Conservation (phyloP, 257 asterid genomes). For the Anisodus tanguticus region DNA sequence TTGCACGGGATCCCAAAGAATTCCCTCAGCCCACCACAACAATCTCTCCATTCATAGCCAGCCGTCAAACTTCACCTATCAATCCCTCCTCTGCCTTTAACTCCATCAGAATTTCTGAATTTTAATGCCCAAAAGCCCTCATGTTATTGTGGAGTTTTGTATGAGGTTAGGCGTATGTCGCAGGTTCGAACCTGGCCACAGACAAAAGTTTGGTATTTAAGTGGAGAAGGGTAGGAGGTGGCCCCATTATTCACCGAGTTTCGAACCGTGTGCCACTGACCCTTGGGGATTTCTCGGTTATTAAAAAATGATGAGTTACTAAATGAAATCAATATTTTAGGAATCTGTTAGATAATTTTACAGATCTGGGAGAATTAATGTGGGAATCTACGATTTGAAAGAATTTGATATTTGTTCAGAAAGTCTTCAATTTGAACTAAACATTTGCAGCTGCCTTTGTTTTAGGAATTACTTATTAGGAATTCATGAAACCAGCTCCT, state of each 20-base stretch:
- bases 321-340: neutral
- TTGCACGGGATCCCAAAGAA: too few species aligned
- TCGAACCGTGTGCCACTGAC: neutral
- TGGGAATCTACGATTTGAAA: too few species aligned
- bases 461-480: neutral
- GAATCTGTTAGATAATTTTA: neutral
- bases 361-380: too few species aligned
- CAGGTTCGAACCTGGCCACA: neutral
- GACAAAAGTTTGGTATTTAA: neutral
- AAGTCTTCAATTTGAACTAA: neutral
- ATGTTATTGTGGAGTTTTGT: too few species aligned
- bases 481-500: conserved; percentile 17
- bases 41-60: too few species aligned
- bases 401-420: neutral
- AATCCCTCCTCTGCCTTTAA: too few species aligned
- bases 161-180: too few species aligned
- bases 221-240: neutral
- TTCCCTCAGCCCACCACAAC: too few species aligned
- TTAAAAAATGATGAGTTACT: neutral
- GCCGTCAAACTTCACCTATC: too few species aligned
- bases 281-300: neutral
- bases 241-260: neutral
- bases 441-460: conserved; percentile 10
- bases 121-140: too few species aligned
- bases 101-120: too few species aligned